These are phyloP conservation scores for Breviolum minutum DNA, from an alignment of 73 alveolate genomes.

Conservation along the genomic window DNA sequence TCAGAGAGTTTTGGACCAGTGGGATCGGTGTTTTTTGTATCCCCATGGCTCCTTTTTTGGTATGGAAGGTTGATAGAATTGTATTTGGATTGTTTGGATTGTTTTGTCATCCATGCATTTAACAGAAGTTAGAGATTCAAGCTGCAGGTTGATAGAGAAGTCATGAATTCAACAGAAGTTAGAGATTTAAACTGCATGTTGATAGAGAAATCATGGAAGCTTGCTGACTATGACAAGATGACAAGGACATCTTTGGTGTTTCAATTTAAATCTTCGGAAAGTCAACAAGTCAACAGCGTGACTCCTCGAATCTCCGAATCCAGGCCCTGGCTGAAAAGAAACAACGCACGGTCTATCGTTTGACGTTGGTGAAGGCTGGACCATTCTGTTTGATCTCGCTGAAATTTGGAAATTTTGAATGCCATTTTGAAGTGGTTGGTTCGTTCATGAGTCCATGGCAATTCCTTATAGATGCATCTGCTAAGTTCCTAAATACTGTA, in stretches of 20 bases:
- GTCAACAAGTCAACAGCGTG: neutral
- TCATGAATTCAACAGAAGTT: neutral
- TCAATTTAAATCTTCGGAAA: too few species aligned
- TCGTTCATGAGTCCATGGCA: neutral
- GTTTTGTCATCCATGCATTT: too few species aligned
- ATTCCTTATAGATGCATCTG: too few species aligned
- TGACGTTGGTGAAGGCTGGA: constrained; percentile 80
- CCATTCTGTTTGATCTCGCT: neutral
- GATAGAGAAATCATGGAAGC: neutral
- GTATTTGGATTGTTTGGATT: too few species aligned
- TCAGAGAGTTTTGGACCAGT: neutral
- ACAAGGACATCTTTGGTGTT: neutral
- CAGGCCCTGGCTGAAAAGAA: constrained; percentile 67
- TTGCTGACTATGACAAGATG: neutral
- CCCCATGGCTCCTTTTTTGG: neutral
- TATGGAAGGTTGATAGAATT: neutral
- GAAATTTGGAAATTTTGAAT: too few species aligned
- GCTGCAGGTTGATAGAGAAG: too few species aligned
- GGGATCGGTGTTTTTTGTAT: neutral
- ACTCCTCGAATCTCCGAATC: neutral
- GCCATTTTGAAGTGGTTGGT: too few species aligned
- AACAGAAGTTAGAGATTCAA: too few species aligned
- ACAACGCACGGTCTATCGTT: constrained; percentile 93
- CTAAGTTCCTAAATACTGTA: too few species aligned
- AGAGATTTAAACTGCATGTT: too few species aligned